phyloP scores from a whole-genome alignment of 1,284 basidiomycete genomes.

The Apiotrichum akiyoshidainum region DNA sequence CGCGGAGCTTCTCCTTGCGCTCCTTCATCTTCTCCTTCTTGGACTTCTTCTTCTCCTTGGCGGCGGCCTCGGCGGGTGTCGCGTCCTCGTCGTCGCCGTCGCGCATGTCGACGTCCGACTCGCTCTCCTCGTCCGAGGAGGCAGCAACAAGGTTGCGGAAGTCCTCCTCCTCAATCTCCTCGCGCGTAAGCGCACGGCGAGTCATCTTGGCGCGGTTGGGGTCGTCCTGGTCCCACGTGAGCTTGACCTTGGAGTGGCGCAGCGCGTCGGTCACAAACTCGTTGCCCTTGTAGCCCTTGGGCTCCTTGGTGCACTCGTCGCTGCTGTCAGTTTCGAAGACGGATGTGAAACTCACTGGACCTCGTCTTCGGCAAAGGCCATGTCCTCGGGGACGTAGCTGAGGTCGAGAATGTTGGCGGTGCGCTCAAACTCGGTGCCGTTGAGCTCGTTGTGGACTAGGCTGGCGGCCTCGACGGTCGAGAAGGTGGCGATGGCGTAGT shows the following conservation, averaged over 20 bases:
- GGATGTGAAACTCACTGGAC: conserved; percentile 55
- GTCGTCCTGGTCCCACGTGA: conserved; percentile 99
- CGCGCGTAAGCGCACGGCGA: conserved; percentile 68
- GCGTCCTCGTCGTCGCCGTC: conserved; percentile 49
- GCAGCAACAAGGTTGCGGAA: conserved; percentile 80
- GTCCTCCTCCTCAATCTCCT: conserved; percentile 84
- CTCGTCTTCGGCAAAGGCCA: conserved; percentile 79
- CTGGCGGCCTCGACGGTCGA: conserved; percentile 73
- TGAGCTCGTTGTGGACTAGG: conserved; percentile 80
- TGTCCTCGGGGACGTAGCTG: conserved; percentile 88
- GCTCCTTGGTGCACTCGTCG: conserved; percentile 73
- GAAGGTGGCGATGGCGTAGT: conserved; percentile 92
- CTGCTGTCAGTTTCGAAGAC: conserved; percentile 50
- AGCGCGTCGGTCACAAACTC: conserved; percentile 95
- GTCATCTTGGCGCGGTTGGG: conserved; percentile 79
- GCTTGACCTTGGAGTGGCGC: conserved; percentile 95
- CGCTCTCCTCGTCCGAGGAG: conserved; percentile 57
- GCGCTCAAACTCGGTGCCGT: conserved; percentile 93
- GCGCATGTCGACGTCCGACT: conserved; percentile 35
- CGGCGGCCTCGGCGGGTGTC: conserved; percentile 15
- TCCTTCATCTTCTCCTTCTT: conserved; percentile 51
- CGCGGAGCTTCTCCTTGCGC: conserved; percentile 63
- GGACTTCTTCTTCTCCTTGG: conserved; percentile 31
- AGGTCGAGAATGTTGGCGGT: conserved; percentile 96
- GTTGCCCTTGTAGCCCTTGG: conserved; percentile 70